A percentile compares a stretch with the other conserved stretches of the same genome.
Evolutionary conservation across 2,329 filamentous ascomycete species (phyloP).

Genomic region (Aureobasidium musti): DNA sequence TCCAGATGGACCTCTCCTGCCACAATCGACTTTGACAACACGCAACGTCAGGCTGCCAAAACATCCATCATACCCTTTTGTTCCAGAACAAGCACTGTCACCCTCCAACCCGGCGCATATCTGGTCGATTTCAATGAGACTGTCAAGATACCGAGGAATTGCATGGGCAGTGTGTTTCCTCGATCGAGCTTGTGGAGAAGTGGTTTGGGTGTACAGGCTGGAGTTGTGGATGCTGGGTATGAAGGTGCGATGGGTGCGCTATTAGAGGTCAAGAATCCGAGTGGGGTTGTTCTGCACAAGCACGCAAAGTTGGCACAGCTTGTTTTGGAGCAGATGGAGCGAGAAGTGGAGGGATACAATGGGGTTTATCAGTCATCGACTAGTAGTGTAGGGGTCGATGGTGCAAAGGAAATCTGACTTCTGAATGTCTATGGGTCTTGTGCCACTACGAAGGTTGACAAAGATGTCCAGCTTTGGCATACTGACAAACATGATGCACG

Average conservation of each 20-base stretch:
- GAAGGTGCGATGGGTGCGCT: slow-evolving; percentile 46
- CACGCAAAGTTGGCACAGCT: slow-evolving; percentile 47
- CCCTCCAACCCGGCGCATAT: slow-evolving; percentile 40
- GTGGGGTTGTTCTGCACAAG: slow-evolving; percentile 41
- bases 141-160: slow-evolving; percentile 44
- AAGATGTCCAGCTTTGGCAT: no score
- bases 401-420: not conserved
- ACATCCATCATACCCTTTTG: not conserved
- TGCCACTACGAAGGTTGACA: no score
- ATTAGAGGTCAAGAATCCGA: slow-evolving; percentile 36
- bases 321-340: slow-evolving; percentile 45
- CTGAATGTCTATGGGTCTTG: no score
- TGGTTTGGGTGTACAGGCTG: slow-evolving; percentile 43
- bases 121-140: slow-evolving; percentile 48
- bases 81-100: not conserved
- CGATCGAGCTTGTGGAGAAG: slow-evolving; percentile 48
- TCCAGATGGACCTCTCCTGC: not conserved
- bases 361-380: slow-evolving; percentile 43
- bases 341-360: slow-evolving; percentile 44
- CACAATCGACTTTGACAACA: slow-evolving; percentile 15
- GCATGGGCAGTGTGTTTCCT: slow-evolving; percentile 46
- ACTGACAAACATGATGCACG: no score
- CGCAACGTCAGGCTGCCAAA: not conserved
- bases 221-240: slow-evolving; percentile 50
- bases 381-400: slow-evolving; percentile 5